Base-by-base conservation (phyloP, 2,329 filamentous ascomycete genomes). In the Rosellinia necatrix region DNA sequence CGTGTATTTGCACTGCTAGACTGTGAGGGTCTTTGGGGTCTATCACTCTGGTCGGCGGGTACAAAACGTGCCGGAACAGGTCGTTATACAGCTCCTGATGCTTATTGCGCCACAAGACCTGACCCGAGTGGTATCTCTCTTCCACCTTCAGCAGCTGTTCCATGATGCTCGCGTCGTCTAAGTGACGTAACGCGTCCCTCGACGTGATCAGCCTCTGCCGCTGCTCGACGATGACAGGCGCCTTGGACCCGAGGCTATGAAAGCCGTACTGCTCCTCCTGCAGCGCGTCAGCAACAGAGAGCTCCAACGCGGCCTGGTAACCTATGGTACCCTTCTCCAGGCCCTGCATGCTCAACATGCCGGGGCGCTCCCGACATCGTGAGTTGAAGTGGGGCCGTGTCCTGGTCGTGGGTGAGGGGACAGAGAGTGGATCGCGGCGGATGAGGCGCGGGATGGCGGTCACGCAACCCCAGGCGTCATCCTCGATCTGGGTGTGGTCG, bases 261-360 rank as follows among this genome's bases (percentile, higher is more conserved):
- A 85, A 85, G 7, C 82, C 83, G 60, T 78, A 84, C 68, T 85
- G 83, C 61, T 85, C 79, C 60, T 86, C 84, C 58, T 84, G 78
- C 9, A 89, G 76, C 7, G 81, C 80, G 69, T 91, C 88, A 17
- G 85, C 82, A 13, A 85, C 81, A 19, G 81, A 77, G 30, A 89
- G 70, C 68, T 90, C 86, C 30, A 90, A 75, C 6, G 87, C 88
- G 19, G 87, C 84, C 62, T 84, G 80, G 68, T 85, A 89, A 49
- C 88, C 88, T 67, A 89, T 78, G 15, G 86, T 88, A 37, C 88
- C 88, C 68, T 86, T 86, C 68, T 91, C 88, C 27, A 88, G 72
- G 3, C 87, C 88, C 62, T 88, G 84, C 76, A 87, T 85, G 75
- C 85, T 88, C 56, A 90, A 77, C 87, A 90, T 90, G 69, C 82